Conservation (phyloP, 176 grass and related monocot species). For the Carex kokanica region DNA sequence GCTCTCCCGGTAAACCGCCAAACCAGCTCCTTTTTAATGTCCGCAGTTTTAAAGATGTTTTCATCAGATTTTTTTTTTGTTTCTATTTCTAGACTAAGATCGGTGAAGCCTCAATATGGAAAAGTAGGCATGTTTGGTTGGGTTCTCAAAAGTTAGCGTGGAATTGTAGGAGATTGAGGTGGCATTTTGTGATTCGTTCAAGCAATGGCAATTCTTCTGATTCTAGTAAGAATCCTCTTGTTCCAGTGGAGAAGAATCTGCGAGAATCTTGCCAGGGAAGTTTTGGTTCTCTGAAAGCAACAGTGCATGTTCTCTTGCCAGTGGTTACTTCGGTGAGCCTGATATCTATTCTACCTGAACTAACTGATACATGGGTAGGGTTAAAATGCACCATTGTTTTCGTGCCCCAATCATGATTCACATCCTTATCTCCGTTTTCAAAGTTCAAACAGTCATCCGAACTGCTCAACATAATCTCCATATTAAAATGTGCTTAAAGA, state of each 20-base stretch:
- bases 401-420: too few species aligned
- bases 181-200: constrained; percentile 1
- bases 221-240: constrained; percentile 16
- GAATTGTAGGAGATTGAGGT: constrained; percentile 9
- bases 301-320: constrained; percentile 27
- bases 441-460: too few species aligned
- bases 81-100: background rate
- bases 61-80: background rate
- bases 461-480: too few species aligned
- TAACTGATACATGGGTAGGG: background rate
- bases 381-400: too few species aligned
- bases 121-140: constrained; percentile 13
- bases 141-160: constrained; percentile 11
- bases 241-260: constrained; percentile 23
- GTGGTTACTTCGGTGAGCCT: constrained; percentile 19
- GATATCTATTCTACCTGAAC: background rate
- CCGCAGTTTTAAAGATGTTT: background rate
- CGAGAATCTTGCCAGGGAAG: background rate
- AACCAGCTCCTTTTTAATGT: background rate
- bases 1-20: background rate
- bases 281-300: constrained; percentile 12
- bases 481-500: too few species aligned
- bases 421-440: too few species aligned
- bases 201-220: constrained; percentile 23
- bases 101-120: background rate